Conservation (phyloP, 371 early-diverging fungal genomes). For the Nematocida major region DNA sequence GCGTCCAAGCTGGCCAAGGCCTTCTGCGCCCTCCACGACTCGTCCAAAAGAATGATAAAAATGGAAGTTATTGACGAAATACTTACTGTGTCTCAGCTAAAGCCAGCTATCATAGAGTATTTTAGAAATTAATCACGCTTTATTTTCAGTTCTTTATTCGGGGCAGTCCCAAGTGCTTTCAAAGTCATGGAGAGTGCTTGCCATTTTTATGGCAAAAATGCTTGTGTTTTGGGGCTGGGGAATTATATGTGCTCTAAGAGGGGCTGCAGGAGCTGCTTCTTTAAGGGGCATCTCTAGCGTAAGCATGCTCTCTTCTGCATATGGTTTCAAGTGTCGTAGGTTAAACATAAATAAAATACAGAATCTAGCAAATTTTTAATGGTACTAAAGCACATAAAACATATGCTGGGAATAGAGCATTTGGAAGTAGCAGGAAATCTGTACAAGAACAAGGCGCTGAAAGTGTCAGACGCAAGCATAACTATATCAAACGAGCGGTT, state of each 20-base stretch:
- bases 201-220: neutral
- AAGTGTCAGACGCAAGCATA: slow-evolving; percentile 8
- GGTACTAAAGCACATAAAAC: slow-evolving; percentile 37
- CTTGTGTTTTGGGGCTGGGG: neutral
- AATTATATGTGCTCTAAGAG: too few species aligned
- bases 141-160: neutral
- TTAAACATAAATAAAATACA: neutral
- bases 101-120: slow-evolving; percentile 10
- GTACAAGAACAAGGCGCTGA: slow-evolving; percentile 19
- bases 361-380: slow-evolving; percentile 24
- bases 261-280: too few species aligned
- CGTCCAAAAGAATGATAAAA: slow-evolving; percentile 37
- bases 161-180: neutral
- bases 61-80: slow-evolving; percentile 47
- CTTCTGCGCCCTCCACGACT: slow-evolving; percentile 48
- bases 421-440: slow-evolving; percentile 31
- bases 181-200: neutral
- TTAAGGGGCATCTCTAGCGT: neutral
- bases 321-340: neutral
- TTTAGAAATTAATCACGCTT: slow-evolving; percentile 26
- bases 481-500: neutral
- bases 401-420: neutral
- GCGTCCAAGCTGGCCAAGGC: neutral
- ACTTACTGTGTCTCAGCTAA: neutral
- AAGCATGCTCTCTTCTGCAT: neutral